phyloP scores from a whole-genome alignment of 2,329 filamentous ascomycete species.

The Colletotrichum sansevieriae region DNA sequence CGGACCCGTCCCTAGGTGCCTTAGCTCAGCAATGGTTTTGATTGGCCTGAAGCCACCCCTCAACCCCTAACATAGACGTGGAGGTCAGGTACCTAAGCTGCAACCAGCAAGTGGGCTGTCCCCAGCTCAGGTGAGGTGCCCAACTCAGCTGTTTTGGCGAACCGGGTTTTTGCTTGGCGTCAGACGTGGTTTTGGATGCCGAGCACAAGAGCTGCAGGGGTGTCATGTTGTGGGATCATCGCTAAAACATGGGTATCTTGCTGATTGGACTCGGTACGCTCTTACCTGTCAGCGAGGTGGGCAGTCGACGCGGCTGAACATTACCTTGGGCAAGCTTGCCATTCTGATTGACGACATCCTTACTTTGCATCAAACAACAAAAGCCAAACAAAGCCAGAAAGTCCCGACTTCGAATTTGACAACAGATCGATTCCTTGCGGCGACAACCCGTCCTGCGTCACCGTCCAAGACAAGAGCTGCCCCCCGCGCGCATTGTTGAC shows the following conservation, averaged over 20 bases:
- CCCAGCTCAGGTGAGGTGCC: conserved; percentile 19
- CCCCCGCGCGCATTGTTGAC: conserved; percentile 18
- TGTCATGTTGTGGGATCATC: conserved; percentile 29
- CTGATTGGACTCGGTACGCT: conserved; percentile 37
- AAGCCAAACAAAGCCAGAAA: background rate
- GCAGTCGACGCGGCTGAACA: conserved; percentile 35
- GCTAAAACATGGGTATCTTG: conserved; percentile 33
- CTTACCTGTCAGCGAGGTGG: conserved; percentile 40
- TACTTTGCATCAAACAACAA: background rate
- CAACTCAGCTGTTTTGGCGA: conserved; percentile 17
- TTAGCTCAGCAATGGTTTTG: conserved; percentile 33
- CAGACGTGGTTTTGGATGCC: background rate
- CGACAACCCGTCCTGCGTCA: conserved; percentile 22
- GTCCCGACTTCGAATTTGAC: background rate
- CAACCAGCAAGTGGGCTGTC: conserved; percentile 1
- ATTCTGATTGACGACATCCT: background rate
- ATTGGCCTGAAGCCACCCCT: conserved; percentile 6
- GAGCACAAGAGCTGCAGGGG: conserved; percentile 32
- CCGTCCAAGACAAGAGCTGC: conserved; percentile 15
- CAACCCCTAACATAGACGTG: background rate
- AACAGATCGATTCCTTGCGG: background rate
- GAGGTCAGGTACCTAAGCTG: background rate
- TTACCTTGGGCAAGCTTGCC: conserved; percentile 33
- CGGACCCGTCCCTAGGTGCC: conserved; percentile 31
- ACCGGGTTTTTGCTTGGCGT: conserved; percentile 4